A percentile compares a stretch with the other conserved stretches of the same genome.
phyloP scores from a whole-genome alignment of 2,329 filamentous ascomycete species.

The Penicillium expansum region DNA sequence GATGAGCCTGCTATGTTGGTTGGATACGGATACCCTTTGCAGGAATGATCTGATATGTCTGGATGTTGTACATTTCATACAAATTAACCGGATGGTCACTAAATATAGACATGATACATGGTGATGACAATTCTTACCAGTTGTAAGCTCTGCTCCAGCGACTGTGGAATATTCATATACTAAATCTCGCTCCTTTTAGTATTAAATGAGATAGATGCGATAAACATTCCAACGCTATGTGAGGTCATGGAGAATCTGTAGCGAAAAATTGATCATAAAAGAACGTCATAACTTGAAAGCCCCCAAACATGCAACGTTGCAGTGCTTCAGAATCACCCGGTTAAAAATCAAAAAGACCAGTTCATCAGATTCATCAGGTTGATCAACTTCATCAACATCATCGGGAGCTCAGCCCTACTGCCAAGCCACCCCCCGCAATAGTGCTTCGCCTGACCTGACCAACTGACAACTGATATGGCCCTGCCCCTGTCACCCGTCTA shows the following conservation, averaged over 20 bases:
- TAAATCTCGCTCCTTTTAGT: background rate
- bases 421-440: slow-evolving; percentile 6
- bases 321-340: background rate
- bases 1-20: slow-evolving; percentile 43
- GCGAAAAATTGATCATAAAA: background rate
- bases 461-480: slow-evolving; percentile 12
- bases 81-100: background rate
- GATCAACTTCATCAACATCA: background rate
- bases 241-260: background rate
- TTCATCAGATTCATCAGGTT: background rate
- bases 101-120: slow-evolving; percentile 1
- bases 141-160: background rate
- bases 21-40: slow-evolving; percentile 40
- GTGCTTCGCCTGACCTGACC: slow-evolving; percentile 20
- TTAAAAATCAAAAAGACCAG: background rate
- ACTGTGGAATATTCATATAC: background rate
- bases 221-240: background rate
- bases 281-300: background rate
- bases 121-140: background rate
- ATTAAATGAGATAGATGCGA: background rate
- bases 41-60: slow-evolving; percentile 11
- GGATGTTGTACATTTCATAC: background rate
- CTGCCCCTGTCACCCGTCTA: slow-evolving; percentile 6
- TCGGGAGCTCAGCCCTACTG: slow-evolving; percentile 3
- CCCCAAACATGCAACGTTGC: background rate